These are phyloP conservation scores for Eucalyptus melliodora DNA, from an alignment of 345 rosid genomes.

Conservation along the genomic window DNA sequence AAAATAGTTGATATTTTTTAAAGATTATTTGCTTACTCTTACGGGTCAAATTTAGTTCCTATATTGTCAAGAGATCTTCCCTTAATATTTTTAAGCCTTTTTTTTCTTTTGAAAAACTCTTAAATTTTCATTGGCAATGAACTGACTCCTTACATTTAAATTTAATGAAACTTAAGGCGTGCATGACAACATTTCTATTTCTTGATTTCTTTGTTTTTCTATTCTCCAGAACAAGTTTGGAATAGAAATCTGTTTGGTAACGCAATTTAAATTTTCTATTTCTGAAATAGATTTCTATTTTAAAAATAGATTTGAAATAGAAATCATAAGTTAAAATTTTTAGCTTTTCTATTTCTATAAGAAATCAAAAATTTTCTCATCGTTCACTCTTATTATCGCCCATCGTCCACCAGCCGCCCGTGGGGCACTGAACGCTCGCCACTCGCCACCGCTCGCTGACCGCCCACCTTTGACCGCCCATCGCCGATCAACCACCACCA, in stretches of 20 bases:
- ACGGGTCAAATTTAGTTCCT: background rate
- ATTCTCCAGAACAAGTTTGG: accelerated
- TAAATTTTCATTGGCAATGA: no score
- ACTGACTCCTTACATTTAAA: no score
- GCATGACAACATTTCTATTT: no score
- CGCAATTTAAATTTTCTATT: no score
- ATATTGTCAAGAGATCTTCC: background rate
- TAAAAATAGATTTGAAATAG: no score
- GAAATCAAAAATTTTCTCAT: no score
- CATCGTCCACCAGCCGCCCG: accelerated
- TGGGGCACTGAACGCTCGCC: accelerated
- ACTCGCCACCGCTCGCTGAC: accelerated
- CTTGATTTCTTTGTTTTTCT: accelerated
- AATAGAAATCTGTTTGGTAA: accelerated
- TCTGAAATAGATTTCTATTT: accelerated
- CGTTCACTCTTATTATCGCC: no score
- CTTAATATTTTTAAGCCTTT: no score
- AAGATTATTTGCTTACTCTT: background rate
- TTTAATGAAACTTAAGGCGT: no score
- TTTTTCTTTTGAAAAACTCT: no score
- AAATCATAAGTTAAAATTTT: no score
- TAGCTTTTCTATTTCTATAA: no score
- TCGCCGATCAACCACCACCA: accelerated
- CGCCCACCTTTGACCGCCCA: accelerated
- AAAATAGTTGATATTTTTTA: background rate